phyloP scores from a whole-genome alignment of 495 filamentous ascomycete species.

The Xylaria sp. region DNA sequence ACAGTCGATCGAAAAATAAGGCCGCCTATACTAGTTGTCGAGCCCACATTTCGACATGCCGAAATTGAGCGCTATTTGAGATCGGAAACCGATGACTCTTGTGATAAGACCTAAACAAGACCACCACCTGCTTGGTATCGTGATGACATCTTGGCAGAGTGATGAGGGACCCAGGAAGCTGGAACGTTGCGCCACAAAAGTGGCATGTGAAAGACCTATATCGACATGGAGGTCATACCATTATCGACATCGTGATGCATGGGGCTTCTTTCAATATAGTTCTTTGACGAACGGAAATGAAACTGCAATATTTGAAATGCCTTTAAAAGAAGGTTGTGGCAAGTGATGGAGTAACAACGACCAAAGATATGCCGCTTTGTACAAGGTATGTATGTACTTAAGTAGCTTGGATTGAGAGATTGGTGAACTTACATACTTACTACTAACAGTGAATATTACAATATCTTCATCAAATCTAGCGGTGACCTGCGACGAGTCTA shows the following conservation, averaged over 20 bases:
- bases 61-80: neutral
- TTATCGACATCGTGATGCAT: neutral
- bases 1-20: neutral
- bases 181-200: conserved; percentile 20
- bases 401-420: too few relatives aligned
- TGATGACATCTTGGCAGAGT: conserved; percentile 10
- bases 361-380: neutral
- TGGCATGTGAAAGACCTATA: conserved; percentile 5
- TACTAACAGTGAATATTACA: neutral
- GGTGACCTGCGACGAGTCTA: neutral
- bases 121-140: conserved; percentile 4
- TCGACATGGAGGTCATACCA: neutral
- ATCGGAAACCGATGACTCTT: neutral
- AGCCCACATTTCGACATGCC: neutral
- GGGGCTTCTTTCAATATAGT: too few relatives aligned
- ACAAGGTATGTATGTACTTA: too few relatives aligned
- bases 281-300: neutral
- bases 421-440: too few relatives aligned
- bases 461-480: neutral
- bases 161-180: conserved; percentile 2
- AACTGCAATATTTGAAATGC: neutral
- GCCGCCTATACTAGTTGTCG: neutral
- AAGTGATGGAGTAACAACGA: neutral
- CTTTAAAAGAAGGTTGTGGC: neutral
- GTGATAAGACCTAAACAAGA: neutral